These are phyloP conservation scores for Hyphodiscus hymeniophilus DNA, from an alignment of 495 filamentous ascomycete species.

Conservation along the genomic window DNA sequence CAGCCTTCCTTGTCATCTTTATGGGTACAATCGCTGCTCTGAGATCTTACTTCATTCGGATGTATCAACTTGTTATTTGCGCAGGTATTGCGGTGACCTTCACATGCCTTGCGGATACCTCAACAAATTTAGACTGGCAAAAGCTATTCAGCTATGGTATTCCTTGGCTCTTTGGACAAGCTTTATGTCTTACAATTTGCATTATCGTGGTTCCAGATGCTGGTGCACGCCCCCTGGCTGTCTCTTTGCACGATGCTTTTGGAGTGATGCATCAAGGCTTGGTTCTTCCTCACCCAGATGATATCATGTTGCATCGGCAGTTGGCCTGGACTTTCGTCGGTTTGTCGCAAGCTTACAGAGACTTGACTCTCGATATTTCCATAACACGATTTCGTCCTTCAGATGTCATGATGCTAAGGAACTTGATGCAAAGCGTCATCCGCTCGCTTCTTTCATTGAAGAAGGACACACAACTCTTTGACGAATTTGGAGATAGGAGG, in stretches of 20 bases:
- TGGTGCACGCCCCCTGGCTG: conserved; percentile 41
- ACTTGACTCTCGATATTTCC: conserved; percentile 45
- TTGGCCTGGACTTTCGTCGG: conserved; percentile 41
- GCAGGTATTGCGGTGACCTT: conserved; percentile 47
- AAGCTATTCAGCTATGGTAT: conserved; percentile 45
- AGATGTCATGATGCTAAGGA: conserved; percentile 39
- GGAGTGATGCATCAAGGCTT: conserved; percentile 36
- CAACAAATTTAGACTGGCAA: conserved; percentile 30
- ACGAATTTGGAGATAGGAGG: conserved; percentile 11
- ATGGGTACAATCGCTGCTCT: conserved; percentile 40
- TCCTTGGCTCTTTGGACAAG: conserved; percentile 49
- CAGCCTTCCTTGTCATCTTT: conserved; percentile 43
- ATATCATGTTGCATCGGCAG: conserved; percentile 27
- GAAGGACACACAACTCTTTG: conserved; percentile 35
- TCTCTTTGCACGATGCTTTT: conserved; percentile 35
- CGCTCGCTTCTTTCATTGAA: conserved; percentile 37
- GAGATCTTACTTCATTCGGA: conserved; percentile 42
- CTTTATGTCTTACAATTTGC: conserved; percentile 38
- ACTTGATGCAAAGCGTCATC: conserved; percentile 44
- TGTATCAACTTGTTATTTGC: conserved; percentile 45
- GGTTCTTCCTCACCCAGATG: conserved; percentile 32
- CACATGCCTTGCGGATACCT: conserved; percentile 40
- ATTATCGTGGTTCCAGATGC: conserved; percentile 40
- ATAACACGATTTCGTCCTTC: conserved; percentile 38
- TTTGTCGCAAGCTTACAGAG: conserved; percentile 45